Evolutionary conservation across 2,329 filamentous ascomycete genomes (phyloP), one percentile per base, ranked within the genome.

Genomic region (Penicillium hordei): DNA sequence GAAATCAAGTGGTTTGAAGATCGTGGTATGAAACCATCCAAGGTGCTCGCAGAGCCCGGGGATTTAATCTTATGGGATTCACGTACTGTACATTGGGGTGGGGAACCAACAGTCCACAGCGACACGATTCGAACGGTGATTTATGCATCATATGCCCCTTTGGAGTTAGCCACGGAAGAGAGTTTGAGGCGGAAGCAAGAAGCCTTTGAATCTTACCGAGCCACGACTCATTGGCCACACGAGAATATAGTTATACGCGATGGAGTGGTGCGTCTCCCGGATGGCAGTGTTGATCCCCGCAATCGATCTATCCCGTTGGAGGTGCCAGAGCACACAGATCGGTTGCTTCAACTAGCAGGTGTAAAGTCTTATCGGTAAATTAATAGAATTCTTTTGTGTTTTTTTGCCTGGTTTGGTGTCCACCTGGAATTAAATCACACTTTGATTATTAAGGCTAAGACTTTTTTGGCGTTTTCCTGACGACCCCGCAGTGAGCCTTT

Each of bases 21-120:
- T 5, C 58, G 56, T 15, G 72, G 69, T 9, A 52, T 69, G 46
- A 57, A 63, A n/a, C 66, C 68, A 3, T 25, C 58, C 31, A 77
- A 79, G 59, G 72, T 78, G 0, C 43, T 59, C 21, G 76, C 76
- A 15, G 75, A 76, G n/a, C 77, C 78, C 0, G 77, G 77, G 13
- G 77, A 79, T 38, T 62, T 79, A 53, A 65, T 79, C 78, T 15
- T 52, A 10, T 56, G 75, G 75, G 75, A 78, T 57, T 69, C 65
- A n/a, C 69, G 54, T 13, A 56, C 54, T 23, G 40, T 56, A 6
- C 54, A 56, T 19, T 52, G 48, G 73, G 61, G 64, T 38, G 64
- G 64, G 12, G 63, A 65, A 48, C 63, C 64, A 7, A 65, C 60
- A 2, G 38, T 31, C 1, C 27, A 64, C 31, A 65, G 64, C 19